Conservation (phyloP, 345 rosid species). For the Syzygium oleosum region DNA sequence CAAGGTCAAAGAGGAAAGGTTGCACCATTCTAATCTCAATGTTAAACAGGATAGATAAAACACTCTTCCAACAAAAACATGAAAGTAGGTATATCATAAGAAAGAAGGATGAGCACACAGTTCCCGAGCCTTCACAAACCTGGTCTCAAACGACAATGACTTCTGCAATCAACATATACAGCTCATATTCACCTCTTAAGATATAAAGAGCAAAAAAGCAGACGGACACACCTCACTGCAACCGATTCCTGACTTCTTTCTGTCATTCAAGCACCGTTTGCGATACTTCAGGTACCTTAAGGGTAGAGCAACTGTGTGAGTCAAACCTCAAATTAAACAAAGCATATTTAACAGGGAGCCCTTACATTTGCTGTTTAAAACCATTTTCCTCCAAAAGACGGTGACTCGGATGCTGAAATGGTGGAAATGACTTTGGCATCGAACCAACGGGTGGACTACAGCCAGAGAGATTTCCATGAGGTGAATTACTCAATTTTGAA, state of each 20-base stretch:
- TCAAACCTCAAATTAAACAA: slow-evolving; percentile 1
- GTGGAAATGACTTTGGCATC: slow-evolving; percentile 87
- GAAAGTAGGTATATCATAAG: background rate
- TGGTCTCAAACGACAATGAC: background rate
- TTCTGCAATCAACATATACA: background rate
- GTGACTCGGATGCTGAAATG: slow-evolving; percentile 96
- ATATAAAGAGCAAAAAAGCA: background rate
- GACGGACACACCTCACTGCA: slow-evolving; percentile 75
- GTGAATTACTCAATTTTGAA: slow-evolving; percentile 77
- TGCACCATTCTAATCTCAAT: background rate
- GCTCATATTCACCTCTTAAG: background rate
- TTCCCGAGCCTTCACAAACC: background rate
- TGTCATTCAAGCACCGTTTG: slow-evolving; percentile 85
- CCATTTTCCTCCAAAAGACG: slow-evolving; percentile 94
- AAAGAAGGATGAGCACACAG: background rate
- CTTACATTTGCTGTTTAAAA: slow-evolving; percentile 94
- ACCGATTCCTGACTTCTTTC: slow-evolving; percentile 84
- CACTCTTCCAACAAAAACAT: background rate
- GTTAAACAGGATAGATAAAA: background rate
- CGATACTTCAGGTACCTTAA: slow-evolving; percentile 85
- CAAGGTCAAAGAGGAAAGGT: background rate
- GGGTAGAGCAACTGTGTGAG: slow-evolving; percentile 15
- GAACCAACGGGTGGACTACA: slow-evolving; percentile 97
- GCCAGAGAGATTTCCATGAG: slow-evolving; percentile 59
- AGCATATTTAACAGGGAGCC: background rate